These are phyloP conservation scores for Trebouxia sp. DNA, from an alignment of 139 green algal species.

Conservation along the genomic window DNA sequence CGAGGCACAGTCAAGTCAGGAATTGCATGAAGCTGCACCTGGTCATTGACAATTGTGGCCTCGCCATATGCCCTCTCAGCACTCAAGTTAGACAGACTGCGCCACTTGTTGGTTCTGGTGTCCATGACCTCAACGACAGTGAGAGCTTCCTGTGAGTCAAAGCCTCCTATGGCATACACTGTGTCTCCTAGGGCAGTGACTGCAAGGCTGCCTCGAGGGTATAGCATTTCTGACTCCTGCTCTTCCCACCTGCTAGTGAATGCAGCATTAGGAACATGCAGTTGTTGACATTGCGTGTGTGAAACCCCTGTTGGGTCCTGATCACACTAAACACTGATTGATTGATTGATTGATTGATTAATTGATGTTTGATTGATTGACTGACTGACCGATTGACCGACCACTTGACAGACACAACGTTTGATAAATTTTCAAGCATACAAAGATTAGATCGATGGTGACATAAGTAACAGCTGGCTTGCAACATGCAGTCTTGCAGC, in stretches of 20 bases:
- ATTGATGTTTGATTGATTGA: no score
- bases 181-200: slow-evolving; percentile 20
- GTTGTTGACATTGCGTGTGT: not conserved
- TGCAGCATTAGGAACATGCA: not conserved
- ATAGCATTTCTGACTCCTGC: slow-evolving; percentile 32
- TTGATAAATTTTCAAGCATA: no score
- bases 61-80: slow-evolving; percentile 37
- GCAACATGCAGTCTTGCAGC: no score
- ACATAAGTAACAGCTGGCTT: no score
- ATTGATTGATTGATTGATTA: no score
- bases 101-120: slow-evolving; percentile 26
- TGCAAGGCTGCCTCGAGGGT: slow-evolving; percentile 35
- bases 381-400: no score
- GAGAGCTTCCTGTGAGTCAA: slow-evolving; percentile 37
- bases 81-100: slow-evolving; percentile 28
- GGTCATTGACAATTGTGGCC: slow-evolving; percentile 13
- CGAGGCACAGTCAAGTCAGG: no score
- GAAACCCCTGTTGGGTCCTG: no score
- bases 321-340: no score
- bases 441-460: no score
- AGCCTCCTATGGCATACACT: slow-evolving; percentile 41
- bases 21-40: not conserved
- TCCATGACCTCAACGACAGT: slow-evolving; percentile 36
- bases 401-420: no score
- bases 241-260: not conserved